Base-by-base conservation (phyloP, 1,284 basidiomycete species). In the Coriolopsis trogii region DNA sequence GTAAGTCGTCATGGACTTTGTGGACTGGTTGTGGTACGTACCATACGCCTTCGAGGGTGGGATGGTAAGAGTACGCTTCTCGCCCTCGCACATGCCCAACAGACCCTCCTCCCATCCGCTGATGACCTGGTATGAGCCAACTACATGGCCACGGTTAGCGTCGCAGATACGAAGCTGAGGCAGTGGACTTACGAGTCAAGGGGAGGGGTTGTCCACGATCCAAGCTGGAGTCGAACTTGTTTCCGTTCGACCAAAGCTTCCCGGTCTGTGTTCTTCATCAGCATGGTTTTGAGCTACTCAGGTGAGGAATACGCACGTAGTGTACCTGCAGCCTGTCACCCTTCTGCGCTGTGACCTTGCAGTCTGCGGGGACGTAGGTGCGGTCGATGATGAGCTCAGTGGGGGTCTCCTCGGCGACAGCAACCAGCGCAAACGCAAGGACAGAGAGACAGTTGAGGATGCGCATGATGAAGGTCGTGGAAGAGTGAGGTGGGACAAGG, bases 31-130 rank as follows among this genome's bases (percentile, higher is more conserved):
- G 8, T 7, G 0, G 10, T 21, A 77, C 87, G 56, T 55, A 93
- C 93, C 93, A 65, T 95, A 96, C 12, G 84, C 93, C 72, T 86
- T 73, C 43, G 76, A 58, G 12, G 89, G 68, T 15, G 94, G 94
- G 59, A 95, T 95, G 16, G 87, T 93, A 57, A 98, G 80, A n/a
- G 80, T 91, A 39, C 95, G 87, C 78, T 94, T 95, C 77, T 98
- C 95, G 52, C 84, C 79, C 29, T 91, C 67, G 70, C 95, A 98
- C 89, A 97, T 95, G 63, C 87, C 88, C 41, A 79, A 54, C 44
- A 92, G 80, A 61, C 89, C 89, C 49, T 89, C 71, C 58, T 92
- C 89, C 89, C 89, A 92, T 16, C 89, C 92, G 60, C 77, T 77
- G 68, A 94, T 94, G 38, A 94, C 91, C 63, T 91, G 89, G 8